Evolutionary conservation across 202 grass and related monocot species (phyloP), one percentile per base, ranked within the genome.

Genomic region (Musa balbisiana): DNA sequence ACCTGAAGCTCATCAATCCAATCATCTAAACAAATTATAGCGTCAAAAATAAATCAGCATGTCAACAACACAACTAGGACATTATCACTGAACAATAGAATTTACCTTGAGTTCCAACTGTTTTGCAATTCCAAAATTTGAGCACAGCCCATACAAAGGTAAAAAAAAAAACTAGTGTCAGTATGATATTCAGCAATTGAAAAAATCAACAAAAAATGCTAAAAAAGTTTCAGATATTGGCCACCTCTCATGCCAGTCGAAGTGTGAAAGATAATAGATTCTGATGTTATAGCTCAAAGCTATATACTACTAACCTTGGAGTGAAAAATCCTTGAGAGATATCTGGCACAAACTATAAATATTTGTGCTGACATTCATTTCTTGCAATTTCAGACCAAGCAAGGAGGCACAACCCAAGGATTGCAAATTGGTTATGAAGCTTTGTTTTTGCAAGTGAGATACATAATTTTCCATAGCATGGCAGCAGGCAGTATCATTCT

Each of bases 361-460:
- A 74, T 98, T 76, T 17, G 73, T 83, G 58, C 77, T 92, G 52
- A 98, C 95, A 86, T 94, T 92, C 95, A 89, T 94, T 16, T 86
- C 80, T 81, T 94, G 91, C 77, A 98, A 87, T 74, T 98, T 94
- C 51, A 52, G 26, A 55, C 87, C 95, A 78, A 99, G 91, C 75
- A 80, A 87, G 62, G 87, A 55, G 20, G 91, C 89, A 82, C 95
- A 99, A 81, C 89, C 89, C 70, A 99, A 84, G 63, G 95, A 91
- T 86, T 99, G 95, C 71, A 99, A 78, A 83, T 99, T 99, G 25
- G 91, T 94, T 75, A 99, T 99, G 89, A 99, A 99, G 76, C 95
- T 99, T 90, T 99, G 95, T 81, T 94, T 99, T 84, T 94, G 91
- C 74, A 99, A 83, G 79, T 94, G 91, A 79, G 95, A 85, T 77